phyloP scores from a whole-genome alignment of 1,284 basidiomycete species.

The Trichosporon sp. region DNA sequence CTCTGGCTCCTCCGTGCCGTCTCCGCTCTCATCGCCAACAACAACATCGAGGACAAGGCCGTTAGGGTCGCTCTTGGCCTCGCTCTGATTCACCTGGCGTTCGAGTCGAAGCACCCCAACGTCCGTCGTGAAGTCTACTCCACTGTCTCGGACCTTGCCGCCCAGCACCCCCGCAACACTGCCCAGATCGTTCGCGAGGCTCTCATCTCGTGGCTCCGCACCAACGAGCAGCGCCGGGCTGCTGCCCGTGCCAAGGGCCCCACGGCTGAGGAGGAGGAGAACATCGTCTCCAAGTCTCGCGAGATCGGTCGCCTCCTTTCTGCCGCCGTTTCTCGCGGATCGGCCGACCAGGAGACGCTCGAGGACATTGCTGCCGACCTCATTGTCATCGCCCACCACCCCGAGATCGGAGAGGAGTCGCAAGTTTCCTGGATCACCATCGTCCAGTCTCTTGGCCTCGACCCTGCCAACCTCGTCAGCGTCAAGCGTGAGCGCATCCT shows the following conservation, averaged over 20 bases:
- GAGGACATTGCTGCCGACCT: conserved; percentile 59
- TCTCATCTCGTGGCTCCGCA: conserved; percentile 54
- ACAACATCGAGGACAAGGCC: conserved; percentile 64
- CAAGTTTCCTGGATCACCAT: conserved; percentile 80
- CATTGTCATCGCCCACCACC: conserved; percentile 74
- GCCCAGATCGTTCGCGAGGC: conserved; percentile 65
- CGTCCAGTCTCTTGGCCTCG: conserved; percentile 67
- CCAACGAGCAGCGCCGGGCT: conserved; percentile 39
- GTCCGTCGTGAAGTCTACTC: conserved; percentile 62
- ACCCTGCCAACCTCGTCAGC: conserved; percentile 63
- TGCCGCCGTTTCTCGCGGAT: conserved; percentile 26
- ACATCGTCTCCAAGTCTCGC: conserved; percentile 38
- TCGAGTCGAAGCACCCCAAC: conserved; percentile 63
- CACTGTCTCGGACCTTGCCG: conserved; percentile 57
- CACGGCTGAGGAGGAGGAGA: conserved; percentile 41
- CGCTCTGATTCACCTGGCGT: conserved; percentile 68
- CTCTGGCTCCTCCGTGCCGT: conserved; percentile 75
- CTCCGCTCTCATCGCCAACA: conserved; percentile 62
- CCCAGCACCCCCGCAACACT: conserved; percentile 59
- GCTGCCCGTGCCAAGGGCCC: conserved; percentile 34
- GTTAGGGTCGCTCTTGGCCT: conserved; percentile 66
- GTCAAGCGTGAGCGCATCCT: conserved; percentile 45
- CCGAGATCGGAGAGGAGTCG: conserved; percentile 65
- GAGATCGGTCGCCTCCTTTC: conserved; percentile 48
- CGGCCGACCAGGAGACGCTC: conserved; percentile 34